A percentile compares a stretch with the other conserved stretches of the same genome.
Evolutionary conservation across 1,284 basidiomycete species (phyloP).

Genomic region (Ustilago curta): DNA sequence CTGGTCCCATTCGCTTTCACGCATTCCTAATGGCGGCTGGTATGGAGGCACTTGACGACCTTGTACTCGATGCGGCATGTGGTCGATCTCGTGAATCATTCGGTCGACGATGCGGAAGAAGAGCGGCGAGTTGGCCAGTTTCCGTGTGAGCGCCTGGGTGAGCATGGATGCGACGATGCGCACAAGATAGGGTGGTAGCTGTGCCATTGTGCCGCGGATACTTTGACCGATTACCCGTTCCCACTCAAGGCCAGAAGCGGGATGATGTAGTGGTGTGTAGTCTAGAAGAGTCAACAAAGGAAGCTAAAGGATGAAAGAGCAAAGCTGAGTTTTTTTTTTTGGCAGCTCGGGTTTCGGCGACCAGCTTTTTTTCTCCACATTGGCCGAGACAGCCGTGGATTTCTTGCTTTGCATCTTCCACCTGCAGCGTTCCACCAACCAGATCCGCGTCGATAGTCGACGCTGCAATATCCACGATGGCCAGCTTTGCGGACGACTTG

Average conservation of each 20-base stretch:
- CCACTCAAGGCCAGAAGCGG: background rate
- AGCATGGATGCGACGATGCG: constrained; percentile 52
- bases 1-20: constrained; percentile 54
- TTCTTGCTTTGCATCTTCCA: constrained; percentile 10
- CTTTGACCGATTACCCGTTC: background rate
- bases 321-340: constrained; percentile 29
- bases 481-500: constrained; percentile 82
- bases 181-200: constrained; percentile 54
- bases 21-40: constrained; percentile 50
- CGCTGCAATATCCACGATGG: constrained; percentile 48
- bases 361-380: constrained; percentile 29
- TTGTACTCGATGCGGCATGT: constrained; percentile 55
- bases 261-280: background rate
- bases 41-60: constrained; percentile 54
- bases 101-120: constrained; percentile 59
- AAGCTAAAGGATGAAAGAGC: background rate
- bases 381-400: background rate
- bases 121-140: constrained; percentile 51
- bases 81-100: constrained; percentile 62
- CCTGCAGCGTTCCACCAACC: background rate
- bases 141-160: constrained; percentile 54
- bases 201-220: constrained; percentile 39
- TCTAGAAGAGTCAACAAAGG: background rate
- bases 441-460: background rate
- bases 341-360: constrained; percentile 15